Conservation (phyloP, 805 yeast species). For the Spencermartinsiella europaea region DNA sequence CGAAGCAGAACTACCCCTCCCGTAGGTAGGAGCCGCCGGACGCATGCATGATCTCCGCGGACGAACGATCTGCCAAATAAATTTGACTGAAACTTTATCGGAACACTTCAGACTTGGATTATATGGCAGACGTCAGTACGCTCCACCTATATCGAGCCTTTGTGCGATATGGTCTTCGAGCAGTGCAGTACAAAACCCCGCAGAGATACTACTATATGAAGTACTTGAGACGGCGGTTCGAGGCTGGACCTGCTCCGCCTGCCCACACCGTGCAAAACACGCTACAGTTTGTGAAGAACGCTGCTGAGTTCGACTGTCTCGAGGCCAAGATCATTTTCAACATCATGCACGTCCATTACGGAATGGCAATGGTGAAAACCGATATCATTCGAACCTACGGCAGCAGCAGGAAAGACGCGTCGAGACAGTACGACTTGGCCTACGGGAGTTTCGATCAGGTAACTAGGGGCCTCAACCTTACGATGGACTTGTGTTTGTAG, state of each 20-base stretch:
- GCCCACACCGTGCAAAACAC: constrained; percentile 12
- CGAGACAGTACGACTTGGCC: constrained; percentile 34
- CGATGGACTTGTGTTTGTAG: constrained; percentile 26
- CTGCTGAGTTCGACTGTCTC: constrained; percentile 15
- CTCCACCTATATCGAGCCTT: constrained; percentile 10
- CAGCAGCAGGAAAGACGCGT: no score
- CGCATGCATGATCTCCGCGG: no score
- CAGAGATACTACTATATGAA: constrained; percentile 11
- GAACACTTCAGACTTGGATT: no score
- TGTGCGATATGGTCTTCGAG: constrained; percentile 15
- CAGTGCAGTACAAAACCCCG: constrained; percentile 14
- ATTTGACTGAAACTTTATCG: no score
- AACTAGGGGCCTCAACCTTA: constrained; percentile 24
- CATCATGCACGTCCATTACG: constrained; percentile 17
- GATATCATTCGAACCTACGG: background rate
- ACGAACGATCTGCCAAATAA: no score
- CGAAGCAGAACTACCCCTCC: no score
- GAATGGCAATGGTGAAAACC: constrained; percentile 28
- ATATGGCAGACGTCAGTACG: no score
- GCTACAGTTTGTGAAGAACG: constrained; percentile 14
- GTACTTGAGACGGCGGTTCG: constrained; percentile 10
- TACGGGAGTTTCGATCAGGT: constrained; percentile 18
- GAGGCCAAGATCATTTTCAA: constrained; percentile 13
- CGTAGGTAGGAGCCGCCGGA: no score
- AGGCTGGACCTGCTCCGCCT: background rate